These are phyloP conservation scores for Parietaria judaica DNA, from an alignment of 306 rosid genomes.

Conservation along the genomic window DNA sequence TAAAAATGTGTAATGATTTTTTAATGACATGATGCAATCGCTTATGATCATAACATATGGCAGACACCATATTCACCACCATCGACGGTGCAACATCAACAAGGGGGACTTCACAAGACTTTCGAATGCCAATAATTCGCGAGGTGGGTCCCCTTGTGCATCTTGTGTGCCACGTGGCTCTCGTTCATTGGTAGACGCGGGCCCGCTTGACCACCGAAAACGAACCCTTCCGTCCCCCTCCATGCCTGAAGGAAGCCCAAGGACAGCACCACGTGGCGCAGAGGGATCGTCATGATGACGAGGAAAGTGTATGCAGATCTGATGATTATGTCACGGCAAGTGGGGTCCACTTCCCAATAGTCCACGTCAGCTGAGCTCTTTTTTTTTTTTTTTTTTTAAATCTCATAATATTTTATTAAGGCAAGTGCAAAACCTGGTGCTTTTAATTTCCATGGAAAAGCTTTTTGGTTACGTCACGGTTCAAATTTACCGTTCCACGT, in stretches of 20 bases:
- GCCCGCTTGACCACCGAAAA: slow-evolving; percentile 20
- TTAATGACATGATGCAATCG: slow-evolving; percentile 20
- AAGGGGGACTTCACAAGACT: background rate
- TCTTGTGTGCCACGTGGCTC: slow-evolving; percentile 30
- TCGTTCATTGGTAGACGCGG: background rate
- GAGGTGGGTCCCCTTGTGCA: slow-evolving; percentile 33
- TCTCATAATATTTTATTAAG: background rate
- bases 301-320: slow-evolving; percentile 27
- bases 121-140: background rate
- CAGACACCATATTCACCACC: slow-evolving; percentile 76
- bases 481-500: slow-evolving; percentile 45
- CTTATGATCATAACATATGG: slow-evolving; percentile 38
- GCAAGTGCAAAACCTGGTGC: background rate
- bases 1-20: too few species aligned
- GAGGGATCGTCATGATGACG: slow-evolving; percentile 52
- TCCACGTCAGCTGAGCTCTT: slow-evolving; percentile 38
- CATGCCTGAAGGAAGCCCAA: slow-evolving; percentile 43
- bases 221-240: slow-evolving; percentile 15
- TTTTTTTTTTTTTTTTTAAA: background rate
- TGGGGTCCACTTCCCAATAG: slow-evolving; percentile 19
- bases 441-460: background rate
- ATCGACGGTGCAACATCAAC: slow-evolving; percentile 57
- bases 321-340: slow-evolving; percentile 48
- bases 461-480: slow-evolving; percentile 54
- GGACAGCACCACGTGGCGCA: slow-evolving; percentile 47